Conservation (phyloP, 345 rosid species). For the Sisymbrium irio region DNA sequence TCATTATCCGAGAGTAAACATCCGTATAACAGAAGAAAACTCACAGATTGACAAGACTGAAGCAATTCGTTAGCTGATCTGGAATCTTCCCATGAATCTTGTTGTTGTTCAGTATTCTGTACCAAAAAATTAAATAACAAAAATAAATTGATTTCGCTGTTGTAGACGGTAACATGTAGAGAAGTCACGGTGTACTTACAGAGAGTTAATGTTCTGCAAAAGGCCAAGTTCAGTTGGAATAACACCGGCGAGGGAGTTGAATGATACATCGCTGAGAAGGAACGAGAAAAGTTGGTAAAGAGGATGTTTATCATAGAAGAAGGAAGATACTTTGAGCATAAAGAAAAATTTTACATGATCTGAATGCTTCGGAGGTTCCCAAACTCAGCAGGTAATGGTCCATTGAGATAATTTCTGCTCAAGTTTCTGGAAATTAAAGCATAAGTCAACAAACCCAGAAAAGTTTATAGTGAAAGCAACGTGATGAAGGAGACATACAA, state of each 20-base stretch:
- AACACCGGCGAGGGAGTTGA: constrained; percentile 59
- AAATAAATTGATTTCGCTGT: background rate
- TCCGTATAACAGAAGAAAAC: constrained; percentile 5
- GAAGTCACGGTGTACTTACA: constrained; percentile 48
- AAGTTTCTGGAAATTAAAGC: constrained; percentile 46
- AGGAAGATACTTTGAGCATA: background rate
- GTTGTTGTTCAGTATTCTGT: constrained; percentile 76
- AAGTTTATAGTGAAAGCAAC: background rate
- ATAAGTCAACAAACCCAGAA: background rate
- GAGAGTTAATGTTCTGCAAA: constrained; percentile 68
- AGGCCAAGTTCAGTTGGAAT: constrained; percentile 85
- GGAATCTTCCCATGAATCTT: constrained; percentile 76
- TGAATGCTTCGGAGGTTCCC: constrained; percentile 84
- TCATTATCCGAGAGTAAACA: background rate
- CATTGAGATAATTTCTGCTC: constrained; percentile 63
- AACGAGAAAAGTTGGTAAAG: background rate
- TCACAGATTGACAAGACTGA: constrained; percentile 67
- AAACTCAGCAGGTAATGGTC: constrained; percentile 66
- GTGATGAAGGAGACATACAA: constrained; percentile 45
- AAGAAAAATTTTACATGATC: constrained; percentile 42
- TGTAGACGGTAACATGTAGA: background rate
- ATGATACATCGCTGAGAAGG: constrained; percentile 63
- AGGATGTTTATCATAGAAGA: background rate
- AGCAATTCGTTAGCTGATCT: constrained; percentile 74
- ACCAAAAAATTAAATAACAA: background rate